A percentile compares a stretch with the other conserved stretches of the same genome.
phyloP scores from a whole-genome alignment of 2,329 filamentous ascomycete species.

The Fonsecaea nubica region DNA sequence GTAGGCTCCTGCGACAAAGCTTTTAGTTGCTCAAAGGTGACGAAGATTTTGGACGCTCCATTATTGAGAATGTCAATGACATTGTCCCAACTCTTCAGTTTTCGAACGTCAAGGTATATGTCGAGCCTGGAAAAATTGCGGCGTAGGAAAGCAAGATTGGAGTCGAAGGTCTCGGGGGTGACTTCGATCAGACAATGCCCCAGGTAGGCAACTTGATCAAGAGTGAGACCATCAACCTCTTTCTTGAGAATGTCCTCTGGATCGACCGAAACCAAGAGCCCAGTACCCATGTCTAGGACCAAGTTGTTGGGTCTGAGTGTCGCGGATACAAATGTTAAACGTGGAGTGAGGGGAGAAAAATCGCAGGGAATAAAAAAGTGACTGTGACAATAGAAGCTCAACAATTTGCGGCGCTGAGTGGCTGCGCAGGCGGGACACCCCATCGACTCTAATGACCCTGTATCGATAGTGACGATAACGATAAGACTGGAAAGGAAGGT shows the following conservation, averaged over 20 bases:
- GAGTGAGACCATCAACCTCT: conserved; percentile 55
- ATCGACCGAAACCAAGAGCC: conserved; percentile 34
- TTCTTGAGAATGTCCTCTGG: conserved; percentile 32
- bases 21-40: conserved; percentile 71
- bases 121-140: conserved; percentile 62
- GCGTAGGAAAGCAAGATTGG: conserved; percentile 61
- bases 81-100: conserved; percentile 71
- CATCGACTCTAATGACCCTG: neutral
- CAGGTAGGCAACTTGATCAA: conserved; percentile 64
- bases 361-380: conserved; percentile 5
- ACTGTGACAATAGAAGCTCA: conserved; percentile 1
- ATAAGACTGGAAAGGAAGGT: conserved; percentile 8
- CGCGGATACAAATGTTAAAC: neutral
- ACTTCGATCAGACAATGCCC: conserved; percentile 64
- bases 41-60: conserved; percentile 84
- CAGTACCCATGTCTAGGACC: conserved; percentile 30
- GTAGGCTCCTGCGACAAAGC: conserved; percentile 59
- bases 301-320: neutral
- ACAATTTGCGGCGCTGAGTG: conserved; percentile 4
- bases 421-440: neutral
- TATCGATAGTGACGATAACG: conserved; percentile 9
- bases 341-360: conserved; percentile 9
- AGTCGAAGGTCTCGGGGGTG: conserved; percentile 55
- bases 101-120: conserved; percentile 78
- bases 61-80: conserved; percentile 81